Evolutionary conservation across 805 yeast genomes (phyloP), one percentile per base, ranked within the genome.

Genomic region (Candida oleophila): DNA sequence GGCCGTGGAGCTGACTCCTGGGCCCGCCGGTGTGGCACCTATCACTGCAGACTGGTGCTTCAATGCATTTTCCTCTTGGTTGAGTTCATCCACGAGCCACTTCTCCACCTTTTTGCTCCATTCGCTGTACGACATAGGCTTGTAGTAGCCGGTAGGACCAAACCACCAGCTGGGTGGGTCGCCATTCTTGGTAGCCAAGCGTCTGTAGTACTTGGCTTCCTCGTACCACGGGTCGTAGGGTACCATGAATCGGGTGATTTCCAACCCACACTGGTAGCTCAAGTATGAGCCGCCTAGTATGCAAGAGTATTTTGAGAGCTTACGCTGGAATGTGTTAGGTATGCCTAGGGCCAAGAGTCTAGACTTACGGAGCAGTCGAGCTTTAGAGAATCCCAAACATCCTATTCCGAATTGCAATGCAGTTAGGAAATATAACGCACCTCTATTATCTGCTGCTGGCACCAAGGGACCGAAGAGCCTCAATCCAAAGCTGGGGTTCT

Each of bases 161-260:
- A 77, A 82, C 90, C 90, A 85, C 63, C 73, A 68, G 39, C 76
- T 74, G 2, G 78, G 76, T 30, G 65, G 66, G 46, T 70, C 69
- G 4, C 86, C 82, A 40, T 69, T 69, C 40, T 69, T 65, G 22
- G 65, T 66, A 1, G 84, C 85, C 47, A 73, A 60, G 16, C 64
- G 65, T 34, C 89, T 75, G 30, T 81, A 84, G 15, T 59, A 55
- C 40, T 62, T 71, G 2, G 89, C 87, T 56, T 85, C 89, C 28
- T 81, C 88, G 21, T 64, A 72, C 91, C 91, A 85, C 8, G 91
- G 91, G 57, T 85, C 91, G 42, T 62, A 60, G 1, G 74, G 69
- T 11, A 66, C 50, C 7, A 71, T 55, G 35, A 83, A 53, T 45
- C 91, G 68, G 14, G 79, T 68, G 4, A 73, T 53, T 55, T 85